Evolutionary conservation across 2,329 filamentous ascomycete species (phyloP), one percentile per base, ranked within the genome.

Genomic region (Thermoascus crustaceus): DNA sequence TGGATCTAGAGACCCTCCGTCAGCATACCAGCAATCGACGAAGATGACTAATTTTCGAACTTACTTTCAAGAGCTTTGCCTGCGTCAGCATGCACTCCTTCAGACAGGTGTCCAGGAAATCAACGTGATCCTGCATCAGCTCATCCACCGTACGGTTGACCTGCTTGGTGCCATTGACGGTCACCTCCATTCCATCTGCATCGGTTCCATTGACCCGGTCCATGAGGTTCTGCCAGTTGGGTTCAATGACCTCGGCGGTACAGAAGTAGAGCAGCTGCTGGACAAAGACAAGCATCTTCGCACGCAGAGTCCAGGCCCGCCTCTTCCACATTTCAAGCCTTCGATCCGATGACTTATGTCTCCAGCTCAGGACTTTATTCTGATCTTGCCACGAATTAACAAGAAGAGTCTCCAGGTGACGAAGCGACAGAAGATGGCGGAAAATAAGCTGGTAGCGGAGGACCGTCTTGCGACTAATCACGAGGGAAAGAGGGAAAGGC

Each of bases 31-130:
- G 19, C 24, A 33, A 38, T 25, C 17, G 7, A 34, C n/a, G 27
- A 25, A 9, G 18, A 9, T 7, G 39, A 30, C 14, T 18, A 23
- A 4, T 7, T 18, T n/a, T n/a, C 5, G 5, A 8, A 61, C 71
- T 46, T 73, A 94, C 89, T 63, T 86, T 82, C 4, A 98, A 67
- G 5, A 98, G 72, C 66, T 94, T 95, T 55, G 85, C 86, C 60
- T 98, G 95, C 13, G 91, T 98, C 45, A 98, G 72, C 87, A 96
- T 96, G 68, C 91, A 96, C 65, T 96, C 91, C 64, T 96, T 98
- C 52, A 98, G 70, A 58, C 91, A 98, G 3, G 91, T 96, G 51
- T 95, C 91, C 31, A 98, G 67, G 59, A 98, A 98, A 63, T 96
- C 91, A 41, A 98, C 88, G 63, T 98, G 91, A 54, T 96, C 88